These are phyloP conservation scores for Jimgerdemannia lactiflua DNA, from an alignment of 192 early-diverging fungal genomes.

Conservation along the genomic window DNA sequence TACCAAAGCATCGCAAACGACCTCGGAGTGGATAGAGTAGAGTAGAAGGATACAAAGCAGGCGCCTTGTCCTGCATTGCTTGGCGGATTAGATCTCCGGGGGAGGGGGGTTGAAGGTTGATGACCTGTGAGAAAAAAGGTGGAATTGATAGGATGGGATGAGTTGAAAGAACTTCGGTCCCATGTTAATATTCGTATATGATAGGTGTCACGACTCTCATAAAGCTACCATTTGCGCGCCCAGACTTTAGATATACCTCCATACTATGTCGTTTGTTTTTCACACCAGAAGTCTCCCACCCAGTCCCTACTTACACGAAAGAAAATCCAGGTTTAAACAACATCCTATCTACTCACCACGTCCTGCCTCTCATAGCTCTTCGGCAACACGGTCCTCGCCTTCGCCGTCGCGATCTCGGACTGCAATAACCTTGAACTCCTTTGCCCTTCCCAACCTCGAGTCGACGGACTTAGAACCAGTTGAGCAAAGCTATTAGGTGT, in stretches of 20 bases:
- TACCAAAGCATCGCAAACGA: too few relatives aligned
- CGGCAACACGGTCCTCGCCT: constrained; percentile 87
- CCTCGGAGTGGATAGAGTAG: background rate
- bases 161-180: background rate
- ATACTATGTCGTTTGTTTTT: too few relatives aligned
- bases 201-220: too few relatives aligned
- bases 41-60: constrained; percentile 51
- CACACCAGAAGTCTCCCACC: background rate
- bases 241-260: too few relatives aligned
- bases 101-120: constrained; percentile 95
- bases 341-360: constrained; percentile 51
- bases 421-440: constrained; percentile 74
- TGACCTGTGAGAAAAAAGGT: constrained; percentile 36
- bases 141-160: background rate
- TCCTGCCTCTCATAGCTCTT: constrained; percentile 71
- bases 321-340: background rate
- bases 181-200: too few relatives aligned
- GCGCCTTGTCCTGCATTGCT: constrained; percentile 93
- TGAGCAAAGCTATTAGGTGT: too few relatives aligned
- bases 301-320: background rate
- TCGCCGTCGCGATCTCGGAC: constrained; percentile 91
- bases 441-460: constrained; percentile 61
- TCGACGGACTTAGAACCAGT: too few relatives aligned
- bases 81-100: constrained; percentile 78
- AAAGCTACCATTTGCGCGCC: background rate